Evolutionary conservation across 345 rosid genomes (phyloP).

Genomic region (Hibiscus trionum): DNA sequence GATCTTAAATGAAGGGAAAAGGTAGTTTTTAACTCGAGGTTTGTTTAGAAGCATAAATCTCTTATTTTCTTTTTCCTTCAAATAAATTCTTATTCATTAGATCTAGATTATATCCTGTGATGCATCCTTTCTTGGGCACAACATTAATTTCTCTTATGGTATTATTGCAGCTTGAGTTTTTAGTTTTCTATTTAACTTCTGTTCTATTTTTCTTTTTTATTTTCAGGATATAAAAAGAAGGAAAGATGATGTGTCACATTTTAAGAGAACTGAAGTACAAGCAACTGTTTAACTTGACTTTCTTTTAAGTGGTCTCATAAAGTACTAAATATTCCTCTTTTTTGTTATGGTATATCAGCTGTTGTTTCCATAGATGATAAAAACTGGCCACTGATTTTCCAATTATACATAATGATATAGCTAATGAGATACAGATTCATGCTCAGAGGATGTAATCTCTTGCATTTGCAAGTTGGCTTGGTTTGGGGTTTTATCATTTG

Average conservation of each 20-base stretch:
- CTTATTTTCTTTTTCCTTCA: background rate
- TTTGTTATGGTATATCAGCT: constrained; percentile 40
- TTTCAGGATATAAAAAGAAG: constrained; percentile 67
- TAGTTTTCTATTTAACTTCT: constrained; percentile 13
- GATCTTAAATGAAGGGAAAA: too few species aligned
- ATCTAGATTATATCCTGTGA: background rate
- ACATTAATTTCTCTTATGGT: background rate
- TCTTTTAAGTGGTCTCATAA: background rate
- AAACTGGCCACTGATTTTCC: constrained; percentile 98
- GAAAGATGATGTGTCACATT: constrained; percentile 59
- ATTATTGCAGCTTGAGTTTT: background rate
- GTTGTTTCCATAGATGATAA: constrained; percentile 61
- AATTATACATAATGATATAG: constrained; percentile 91
- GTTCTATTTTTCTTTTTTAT: background rate
- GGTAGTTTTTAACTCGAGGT: constrained; percentile 19
- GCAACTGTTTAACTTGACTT: background rate
- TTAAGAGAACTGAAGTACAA: constrained; percentile 20
- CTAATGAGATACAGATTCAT: constrained; percentile 88
- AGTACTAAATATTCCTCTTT: background rate
- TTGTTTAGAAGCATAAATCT: background rate
- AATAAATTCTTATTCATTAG: too few species aligned
- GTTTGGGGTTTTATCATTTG: constrained; percentile 25
- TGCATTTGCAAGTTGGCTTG: constrained; percentile 98
- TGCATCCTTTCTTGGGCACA: background rate
- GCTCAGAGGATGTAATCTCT: constrained; percentile 93